Evolutionary conservation across 2,329 filamentous ascomycete genomes (phyloP).

Genomic region (Thielaviopsis ethacetica): DNA sequence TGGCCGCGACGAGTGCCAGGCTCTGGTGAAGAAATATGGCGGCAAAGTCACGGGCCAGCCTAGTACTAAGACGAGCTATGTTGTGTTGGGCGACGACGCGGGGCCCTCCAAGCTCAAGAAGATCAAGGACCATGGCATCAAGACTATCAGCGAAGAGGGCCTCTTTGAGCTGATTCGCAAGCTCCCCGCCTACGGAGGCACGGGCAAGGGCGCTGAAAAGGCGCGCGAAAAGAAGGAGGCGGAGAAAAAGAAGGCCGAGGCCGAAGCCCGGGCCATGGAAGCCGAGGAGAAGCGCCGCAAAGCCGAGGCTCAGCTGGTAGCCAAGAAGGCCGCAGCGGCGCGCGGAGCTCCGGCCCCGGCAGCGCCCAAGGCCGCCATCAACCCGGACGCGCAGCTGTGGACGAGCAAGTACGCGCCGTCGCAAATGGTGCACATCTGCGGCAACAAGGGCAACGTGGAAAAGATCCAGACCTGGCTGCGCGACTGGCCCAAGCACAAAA

Average conservation of each 20-base stretch:
- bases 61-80: slow-evolving; percentile 85
- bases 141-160: slow-evolving; percentile 87
- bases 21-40: slow-evolving; percentile 80
- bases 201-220: slow-evolving; percentile 74
- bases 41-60: slow-evolving; percentile 77
- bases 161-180: slow-evolving; percentile 69
- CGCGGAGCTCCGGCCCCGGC: slow-evolving; percentile 23
- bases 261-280: slow-evolving; percentile 75
- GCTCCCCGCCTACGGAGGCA: slow-evolving; percentile 73
- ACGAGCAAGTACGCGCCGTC: slow-evolving; percentile 91
- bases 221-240: slow-evolving; percentile 69
- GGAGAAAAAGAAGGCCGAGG: slow-evolving; percentile 67
- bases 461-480: slow-evolving; percentile 78
- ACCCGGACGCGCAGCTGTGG: slow-evolving; percentile 55
- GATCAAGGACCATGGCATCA: slow-evolving; percentile 63
- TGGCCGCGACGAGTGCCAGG: slow-evolving; percentile 69
- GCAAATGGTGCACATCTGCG: slow-evolving; percentile 73
- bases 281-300: slow-evolving; percentile 51
- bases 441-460: slow-evolving; percentile 82
- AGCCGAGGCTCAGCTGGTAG: slow-evolving; percentile 34
- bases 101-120: slow-evolving; percentile 85
- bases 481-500: slow-evolving; percentile 63
- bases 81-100: slow-evolving; percentile 80
- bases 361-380: slow-evolving; percentile 22
- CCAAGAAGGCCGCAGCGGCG: slow-evolving; percentile 24